Conservation (phyloP, 2,329 filamentous ascomycete genomes). For the Nothomitra cinnamomea region DNA sequence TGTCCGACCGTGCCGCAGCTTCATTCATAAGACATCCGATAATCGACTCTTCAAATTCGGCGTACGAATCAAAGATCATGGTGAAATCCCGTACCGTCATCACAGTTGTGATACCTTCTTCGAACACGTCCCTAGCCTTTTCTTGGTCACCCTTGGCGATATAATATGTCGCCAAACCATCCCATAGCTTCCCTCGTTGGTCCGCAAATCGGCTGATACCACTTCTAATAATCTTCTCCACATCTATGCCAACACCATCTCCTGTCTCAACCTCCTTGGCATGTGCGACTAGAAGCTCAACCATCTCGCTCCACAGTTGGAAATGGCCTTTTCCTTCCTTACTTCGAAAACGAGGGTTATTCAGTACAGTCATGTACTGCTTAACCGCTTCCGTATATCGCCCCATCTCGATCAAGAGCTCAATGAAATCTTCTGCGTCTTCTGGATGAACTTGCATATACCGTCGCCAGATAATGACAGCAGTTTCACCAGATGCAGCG, state of each 20-base stretch:
- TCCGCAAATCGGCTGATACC: constrained; percentile 83
- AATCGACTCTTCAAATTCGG: constrained; percentile 92
- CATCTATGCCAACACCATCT: constrained; percentile 68
- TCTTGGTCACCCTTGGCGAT: constrained; percentile 87
- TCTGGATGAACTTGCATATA: constrained; percentile 98
- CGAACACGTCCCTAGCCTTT: constrained; percentile 78
- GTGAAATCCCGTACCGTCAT: constrained; percentile 99
- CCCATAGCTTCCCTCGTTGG: constrained; percentile 89
- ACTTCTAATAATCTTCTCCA: constrained; percentile 82
- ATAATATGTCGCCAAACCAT: constrained; percentile 90
- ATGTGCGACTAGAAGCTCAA: constrained; percentile 81
- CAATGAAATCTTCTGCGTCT: constrained; percentile 87
- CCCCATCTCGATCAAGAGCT: constrained; percentile 63
- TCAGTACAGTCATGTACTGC: constrained; percentile 80
- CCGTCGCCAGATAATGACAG: constrained; percentile 81
- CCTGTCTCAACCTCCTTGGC: constrained; percentile 72
- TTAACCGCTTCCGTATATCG: constrained; percentile 83
- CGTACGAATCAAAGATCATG: constrained; percentile 87
- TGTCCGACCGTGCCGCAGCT: constrained; percentile 62
- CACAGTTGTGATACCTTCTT: constrained; percentile 91
- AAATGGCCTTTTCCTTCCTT: constrained; percentile 91
- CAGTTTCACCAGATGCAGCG: constrained; percentile 76
- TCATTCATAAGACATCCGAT: constrained; percentile 84
- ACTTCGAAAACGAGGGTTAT: constrained; percentile 79
- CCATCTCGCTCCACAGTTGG: constrained; percentile 95